Base-by-base conservation (phyloP, 2,329 filamentous ascomycete genomes). In the Xylariaceae sp. region DNA sequence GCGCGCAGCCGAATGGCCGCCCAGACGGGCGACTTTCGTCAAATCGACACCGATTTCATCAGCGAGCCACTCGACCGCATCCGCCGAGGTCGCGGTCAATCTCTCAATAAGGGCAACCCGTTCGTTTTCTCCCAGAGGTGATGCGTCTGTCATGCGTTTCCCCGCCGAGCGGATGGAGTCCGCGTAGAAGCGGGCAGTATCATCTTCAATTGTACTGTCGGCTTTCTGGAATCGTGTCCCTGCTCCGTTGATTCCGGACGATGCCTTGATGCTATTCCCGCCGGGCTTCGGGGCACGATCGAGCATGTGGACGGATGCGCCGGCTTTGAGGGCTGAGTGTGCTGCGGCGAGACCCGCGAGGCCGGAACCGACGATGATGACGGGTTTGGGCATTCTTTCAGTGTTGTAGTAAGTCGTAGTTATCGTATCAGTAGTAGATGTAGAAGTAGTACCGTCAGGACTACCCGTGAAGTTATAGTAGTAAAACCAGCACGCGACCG, bases 221-320 rank as follows among this genome's bases (percentile, higher is more conserved):
- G 67, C 72, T 9, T 71, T 70, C 68, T 88, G 85, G 62, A 82
- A 86, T 2, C 74, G 75, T 0, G 85, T 87, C 0, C 78, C 78
- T 0, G 83, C 83, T 5, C 83, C 85, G 64, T 86, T 87, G 71
- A 88, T 88, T 0, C 84, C 85, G 0, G 84, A 87, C 0, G 84
- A 87, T 0, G 85, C 85, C 71, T 88, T 88, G 72, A 88, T 86
- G 66, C 79, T 83, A 67, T 88, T 87, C 1, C 84, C 84, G 42
- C 85, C 85, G 0, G 84, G 82, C 66, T 84, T 85, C 2, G 78
- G 68, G 0, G 79, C 78, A 17, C 83, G 81, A 59, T 88, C 85
- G 10, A 88, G 76, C 53, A 88, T 75, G 37, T 76, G 75, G 0
- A 88, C 85, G 0, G 77, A 71, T 1, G 81, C 75, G 45, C 79